Percentiles rank a stretch among this genome's conserved stretches.
Evolutionary conservation across 2,329 filamentous ascomycete genomes (phyloP).

Genomic region (Calycina marina): DNA sequence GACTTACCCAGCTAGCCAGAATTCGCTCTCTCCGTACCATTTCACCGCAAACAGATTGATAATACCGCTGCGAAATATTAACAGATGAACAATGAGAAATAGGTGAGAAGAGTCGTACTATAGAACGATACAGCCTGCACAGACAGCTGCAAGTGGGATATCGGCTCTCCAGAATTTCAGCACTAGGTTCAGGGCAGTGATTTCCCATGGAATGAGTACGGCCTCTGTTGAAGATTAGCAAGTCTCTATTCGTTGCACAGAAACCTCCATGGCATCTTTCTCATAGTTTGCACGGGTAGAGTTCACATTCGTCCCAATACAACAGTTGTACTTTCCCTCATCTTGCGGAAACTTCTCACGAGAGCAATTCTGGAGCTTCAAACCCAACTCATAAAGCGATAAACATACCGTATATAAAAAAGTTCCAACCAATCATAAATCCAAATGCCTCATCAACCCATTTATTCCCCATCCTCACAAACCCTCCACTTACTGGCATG

Average conservation of each 20-base stretch:
- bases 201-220: slow-evolving; percentile 22
- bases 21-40: slow-evolving; percentile 58
- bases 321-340: too few species aligned
- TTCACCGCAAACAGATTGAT: slow-evolving; percentile 53
- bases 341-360: too few species aligned
- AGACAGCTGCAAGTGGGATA: slow-evolving; percentile 24
- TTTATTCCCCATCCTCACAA: slow-evolving; percentile 37
- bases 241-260: too few species aligned
- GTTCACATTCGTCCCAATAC: too few species aligned
- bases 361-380: too few species aligned
- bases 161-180: slow-evolving; percentile 31
- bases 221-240: slow-evolving; percentile 8
- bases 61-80: slow-evolving; percentile 23
- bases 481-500: slow-evolving; percentile 35
- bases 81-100: neutral
- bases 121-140: slow-evolving; percentile 25
- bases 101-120: slow-evolving; percentile 29
- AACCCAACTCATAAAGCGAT: too few species aligned
- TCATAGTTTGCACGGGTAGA: neutral
- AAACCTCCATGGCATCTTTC: too few species aligned
- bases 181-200: slow-evolving; percentile 27
- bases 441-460: slow-evolving; percentile 40
- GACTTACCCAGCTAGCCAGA: slow-evolving; percentile 36
- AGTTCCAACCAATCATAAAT: slow-evolving; percentile 40
- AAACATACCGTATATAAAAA: slow-evolving; percentile 42